Evolutionary conservation across 352 stramenopile species (phyloP), one percentile per base, ranked within the genome.

Genomic region (Globisporangium radiosum): DNA sequence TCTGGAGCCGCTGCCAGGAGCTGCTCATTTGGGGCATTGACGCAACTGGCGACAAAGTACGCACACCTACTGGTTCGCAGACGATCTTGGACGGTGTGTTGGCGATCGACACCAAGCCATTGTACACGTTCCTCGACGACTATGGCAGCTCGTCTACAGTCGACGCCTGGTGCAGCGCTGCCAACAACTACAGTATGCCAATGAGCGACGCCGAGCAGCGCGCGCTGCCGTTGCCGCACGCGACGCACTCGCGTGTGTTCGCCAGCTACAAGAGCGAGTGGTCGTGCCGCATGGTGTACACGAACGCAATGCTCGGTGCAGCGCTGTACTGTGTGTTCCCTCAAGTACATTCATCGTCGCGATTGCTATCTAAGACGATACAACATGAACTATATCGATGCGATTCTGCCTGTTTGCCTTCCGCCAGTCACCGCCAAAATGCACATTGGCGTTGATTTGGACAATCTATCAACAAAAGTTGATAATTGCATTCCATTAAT

Each of bases 1-100:
- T 55, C 36, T 55, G 51, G 51, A 44, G 36, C 7, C 36, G 51
- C 36, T 55, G 50, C 36, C 50, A 25, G 14, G 4, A 55, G 36
- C 5, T 42, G 14, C 13, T 54, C 47, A 52, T 6, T 2, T 39
- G 47, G 15, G 44, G 3, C 10, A 33, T 43, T 43, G 39, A 3
- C 7, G 10, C 7, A 10, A 43, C 39, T 52, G 47, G 25, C 33
- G 49, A 54, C n/a, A 19, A 33, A 54, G 25, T 19, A 7, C 13
- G 25, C 33, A 37, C 49, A 14, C 40, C 39, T 13, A 42, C 38
- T 4, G 0, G 2, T 4, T 15, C 13, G 10, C 17, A 43, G 33
- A 48, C 15, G 17, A 19, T 17, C 17, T 19, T 0, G 17, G 17
- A 19, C 17, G 39, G 39, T 10, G 39, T 43, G 39, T 10, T 43